Percentiles rank a stretch among this genome's conserved stretches.
Conservation (phyloP, 371 early-diverging fungal genomes). For the Mortierella sp. region DNA sequence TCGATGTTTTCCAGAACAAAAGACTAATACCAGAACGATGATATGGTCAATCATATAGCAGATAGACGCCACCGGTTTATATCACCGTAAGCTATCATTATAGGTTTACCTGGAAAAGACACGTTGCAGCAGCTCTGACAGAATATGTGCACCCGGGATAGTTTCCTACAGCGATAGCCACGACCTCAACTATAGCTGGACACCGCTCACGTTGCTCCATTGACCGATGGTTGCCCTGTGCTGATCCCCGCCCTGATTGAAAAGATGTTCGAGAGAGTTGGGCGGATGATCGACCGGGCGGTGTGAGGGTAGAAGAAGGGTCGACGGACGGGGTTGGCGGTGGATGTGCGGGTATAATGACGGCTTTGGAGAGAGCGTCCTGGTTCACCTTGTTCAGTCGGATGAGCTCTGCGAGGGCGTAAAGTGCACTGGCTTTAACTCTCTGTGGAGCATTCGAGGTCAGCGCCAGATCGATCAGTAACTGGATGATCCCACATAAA, state of each 20-base stretch:
- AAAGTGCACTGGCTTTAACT: constrained; percentile 73
- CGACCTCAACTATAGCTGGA: constrained; percentile 71
- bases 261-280: constrained; percentile 44
- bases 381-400: constrained; percentile 82
- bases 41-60: too few relatives aligned
- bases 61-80: too few relatives aligned
- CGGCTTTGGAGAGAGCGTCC: constrained; percentile 69
- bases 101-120: constrained; percentile 69
- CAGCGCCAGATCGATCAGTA: constrained; percentile 61
- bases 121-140: constrained; percentile 81
- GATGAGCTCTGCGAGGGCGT: constrained; percentile 86
- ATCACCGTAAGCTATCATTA: background rate
- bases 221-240: constrained; percentile 32
- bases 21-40: constrained; percentile 50
- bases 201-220: constrained; percentile 52
- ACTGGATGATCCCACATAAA: constrained; percentile 73
- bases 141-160: constrained; percentile 64
- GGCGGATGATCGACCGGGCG: constrained; percentile 33
- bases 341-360: constrained; percentile 57
- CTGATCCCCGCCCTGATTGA: constrained; percentile 56
- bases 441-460: constrained; percentile 59
- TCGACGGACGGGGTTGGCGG: constrained; percentile 18
- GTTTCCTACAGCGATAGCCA: constrained; percentile 67
- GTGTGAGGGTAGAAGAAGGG: constrained; percentile 7
- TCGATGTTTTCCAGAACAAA: constrained; percentile 85